Percentiles rank a stretch among this genome's conserved stretches.
These are phyloP conservation scores for Alternaria gansuensis DNA, from an alignment of 2,329 filamentous ascomycete species.

Conservation along the genomic window DNA sequence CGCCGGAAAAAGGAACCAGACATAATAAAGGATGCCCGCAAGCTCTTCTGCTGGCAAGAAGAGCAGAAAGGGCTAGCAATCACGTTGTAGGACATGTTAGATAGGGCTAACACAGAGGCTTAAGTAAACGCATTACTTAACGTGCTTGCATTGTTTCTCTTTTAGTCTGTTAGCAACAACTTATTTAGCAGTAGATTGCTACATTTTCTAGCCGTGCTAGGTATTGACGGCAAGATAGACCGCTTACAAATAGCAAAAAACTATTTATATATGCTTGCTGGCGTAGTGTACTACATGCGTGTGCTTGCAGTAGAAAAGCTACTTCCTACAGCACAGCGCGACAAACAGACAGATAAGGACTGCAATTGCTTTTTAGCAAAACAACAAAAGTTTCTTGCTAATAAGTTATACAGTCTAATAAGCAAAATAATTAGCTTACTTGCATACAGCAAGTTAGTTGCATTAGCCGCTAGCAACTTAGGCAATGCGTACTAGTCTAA, in stretches of 20 bases:
- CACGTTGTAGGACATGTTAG: constrained; percentile 16
- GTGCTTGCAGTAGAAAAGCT: constrained; percentile 31
- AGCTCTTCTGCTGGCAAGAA: constrained; percentile 23
- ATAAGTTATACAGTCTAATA: no score
- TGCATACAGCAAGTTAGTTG: no score
- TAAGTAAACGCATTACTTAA: constrained; percentile 13
- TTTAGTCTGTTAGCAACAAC: constrained; percentile 2
- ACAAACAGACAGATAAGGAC: constrained; percentile 25
- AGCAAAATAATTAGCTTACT: no score
- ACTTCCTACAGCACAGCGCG: constrained; percentile 13
- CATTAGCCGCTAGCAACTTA: no score
- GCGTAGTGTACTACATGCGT: constrained; percentile 28
- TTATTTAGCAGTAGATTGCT: constrained; percentile 3
- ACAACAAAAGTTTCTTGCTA: no score
- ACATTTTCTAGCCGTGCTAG: constrained; percentile 2
- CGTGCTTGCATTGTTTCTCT: constrained; percentile 13
- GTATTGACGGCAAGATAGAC: constrained; percentile 13
- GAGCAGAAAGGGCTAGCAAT: constrained; percentile 22
- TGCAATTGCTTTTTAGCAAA: constrained; percentile 24
- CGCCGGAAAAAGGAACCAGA: constrained; percentile 21
- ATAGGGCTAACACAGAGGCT: constrained; percentile 1
- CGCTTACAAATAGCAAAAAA: constrained; percentile 20
- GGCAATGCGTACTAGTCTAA: no score
- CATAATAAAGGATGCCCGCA: constrained; percentile 18
- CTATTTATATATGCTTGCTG: constrained; percentile 29